Base-by-base conservation (phyloP, 352 stramenopile genomes). In the Pythium aristosporum region DNA sequence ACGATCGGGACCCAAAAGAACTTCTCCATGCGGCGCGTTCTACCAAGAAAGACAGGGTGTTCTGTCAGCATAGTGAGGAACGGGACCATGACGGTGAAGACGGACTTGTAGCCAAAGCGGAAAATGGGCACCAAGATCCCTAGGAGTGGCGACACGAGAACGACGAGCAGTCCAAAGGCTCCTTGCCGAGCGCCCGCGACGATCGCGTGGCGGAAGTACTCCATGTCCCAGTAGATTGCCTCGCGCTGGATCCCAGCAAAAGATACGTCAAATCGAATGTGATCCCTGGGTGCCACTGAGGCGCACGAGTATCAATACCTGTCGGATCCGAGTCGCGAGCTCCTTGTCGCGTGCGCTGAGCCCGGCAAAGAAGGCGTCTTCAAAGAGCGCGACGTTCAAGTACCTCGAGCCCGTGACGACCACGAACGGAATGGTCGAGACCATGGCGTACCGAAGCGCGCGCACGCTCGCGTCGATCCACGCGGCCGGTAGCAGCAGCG, bases 221-320 rank as follows among this genome's bases (percentile, higher is more conserved):
- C 82, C 80, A 72, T 80, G 54, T 91, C 82, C 82, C 80, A 91
- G 57, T 84, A 87, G 53, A 89, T 79, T 5, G 79, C 76, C 77
- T 78, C 77, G 78, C 68, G 76, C 53, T 57, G 68, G n/a, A 43
- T 20, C 18, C 18, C 25, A 28, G n/a, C 42, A 48, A 4, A 28
- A 28, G 25, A 28, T 28, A 28, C 25, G 25, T 28, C 25, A 28
- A 28, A 4, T 28, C 25, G 25, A 28, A 28, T 28, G 4, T 28
- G 25, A 28, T 28, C 25, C 25, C 25, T 28, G 2, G 25, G 25
- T 2, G 25, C 25, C 2, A 4, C 25, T n/a, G n/a, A 28, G 25
- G 4, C 25, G 25, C 25, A 28, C 25, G 25, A 28, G 25, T 28
- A 28, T 28, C 4, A 28, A 2, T 23, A 54, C 30, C 53, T 37